phyloP scores from a whole-genome alignment of 441 rosid species.

The Populus hybrid region DNA sequence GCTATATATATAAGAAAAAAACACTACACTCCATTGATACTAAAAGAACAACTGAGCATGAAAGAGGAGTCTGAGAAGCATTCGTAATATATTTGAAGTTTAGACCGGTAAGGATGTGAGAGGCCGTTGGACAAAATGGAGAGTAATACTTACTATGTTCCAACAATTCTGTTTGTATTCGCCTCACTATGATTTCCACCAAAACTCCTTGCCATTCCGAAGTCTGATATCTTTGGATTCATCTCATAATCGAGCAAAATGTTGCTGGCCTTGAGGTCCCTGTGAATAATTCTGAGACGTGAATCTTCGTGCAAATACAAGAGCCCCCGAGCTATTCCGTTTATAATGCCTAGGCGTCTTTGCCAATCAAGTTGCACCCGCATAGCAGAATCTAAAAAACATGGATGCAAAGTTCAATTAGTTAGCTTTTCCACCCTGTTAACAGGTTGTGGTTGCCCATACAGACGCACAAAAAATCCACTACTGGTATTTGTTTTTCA shows the following conservation, averaged over 20 bases:
- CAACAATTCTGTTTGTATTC: conserved; percentile 25
- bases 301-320: conserved; percentile 42
- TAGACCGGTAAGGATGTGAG: too few species aligned
- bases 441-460: too few species aligned
- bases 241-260: conserved; percentile 29
- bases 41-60: too few species aligned
- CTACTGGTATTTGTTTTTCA: too few species aligned
- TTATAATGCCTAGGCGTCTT: conserved; percentile 24
- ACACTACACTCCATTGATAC: neutral
- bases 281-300: conserved; percentile 29
- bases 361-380: conserved; percentile 29
- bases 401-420: neutral
- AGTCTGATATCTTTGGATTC: conserved; percentile 37
- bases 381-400: conserved; percentile 23
- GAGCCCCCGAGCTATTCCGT: conserved; percentile 34
- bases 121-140: neutral
- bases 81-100: neutral
- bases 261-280: conserved; percentile 32
- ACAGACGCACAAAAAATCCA: too few species aligned
- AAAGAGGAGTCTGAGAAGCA: too few species aligned
- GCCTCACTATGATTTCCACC: conserved; percentile 25
- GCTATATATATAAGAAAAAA: neutral
- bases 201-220: conserved; percentile 31
- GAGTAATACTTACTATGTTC: conserved; percentile 28
- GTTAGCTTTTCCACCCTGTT: neutral